Percentiles rank a stretch among this genome's conserved stretches.
Evolutionary conservation across 768 basidiomycete genomes (phyloP).

Genomic region (Sarcomyxa edulis): DNA sequence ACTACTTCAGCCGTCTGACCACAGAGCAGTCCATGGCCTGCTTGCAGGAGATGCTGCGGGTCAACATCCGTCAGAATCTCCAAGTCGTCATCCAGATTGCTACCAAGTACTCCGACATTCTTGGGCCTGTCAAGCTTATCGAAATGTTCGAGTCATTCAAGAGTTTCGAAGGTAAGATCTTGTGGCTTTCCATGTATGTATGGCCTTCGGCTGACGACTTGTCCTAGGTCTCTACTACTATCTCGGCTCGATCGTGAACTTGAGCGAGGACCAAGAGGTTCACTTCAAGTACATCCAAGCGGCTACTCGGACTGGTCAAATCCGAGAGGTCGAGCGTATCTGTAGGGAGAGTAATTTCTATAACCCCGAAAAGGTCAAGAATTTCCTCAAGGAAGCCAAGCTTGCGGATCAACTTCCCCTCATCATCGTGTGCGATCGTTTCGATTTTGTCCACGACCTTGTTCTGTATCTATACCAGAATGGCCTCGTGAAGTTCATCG

Average conservation of each 20-base stretch:
- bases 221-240: constrained; percentile 88
- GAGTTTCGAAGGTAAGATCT: constrained; percentile 78
- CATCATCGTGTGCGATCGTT: constrained; percentile 99
- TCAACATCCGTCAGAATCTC: constrained; percentile 97
- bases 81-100: constrained; percentile 96
- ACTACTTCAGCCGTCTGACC: constrained; percentile 94
- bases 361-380: constrained; percentile 99
- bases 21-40: constrained; percentile 97
- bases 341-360: constrained; percentile 96
- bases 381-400: constrained; percentile 99
- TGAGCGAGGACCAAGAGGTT: constrained; percentile 93
- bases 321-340: constrained; percentile 98
- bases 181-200: not conserved
- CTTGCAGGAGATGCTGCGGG: constrained; percentile 93
- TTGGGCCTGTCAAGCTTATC: constrained; percentile 95
- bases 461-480: constrained; percentile 99
- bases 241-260: constrained; percentile 95
- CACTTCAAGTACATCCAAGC: constrained; percentile 99
- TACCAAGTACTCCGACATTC: constrained; percentile 97
- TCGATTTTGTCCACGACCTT: constrained; percentile 99
- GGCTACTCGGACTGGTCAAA: constrained; percentile 95
- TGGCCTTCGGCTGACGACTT: not conserved
- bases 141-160: constrained; percentile 99
- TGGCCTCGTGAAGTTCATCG: constrained; percentile 93
- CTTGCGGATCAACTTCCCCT: constrained; percentile 94